Evolutionary conservation across 225 moss, liverwort and hornwort species (phyloP).

Genomic region (Rhytidiadelphus loreus): DNA sequence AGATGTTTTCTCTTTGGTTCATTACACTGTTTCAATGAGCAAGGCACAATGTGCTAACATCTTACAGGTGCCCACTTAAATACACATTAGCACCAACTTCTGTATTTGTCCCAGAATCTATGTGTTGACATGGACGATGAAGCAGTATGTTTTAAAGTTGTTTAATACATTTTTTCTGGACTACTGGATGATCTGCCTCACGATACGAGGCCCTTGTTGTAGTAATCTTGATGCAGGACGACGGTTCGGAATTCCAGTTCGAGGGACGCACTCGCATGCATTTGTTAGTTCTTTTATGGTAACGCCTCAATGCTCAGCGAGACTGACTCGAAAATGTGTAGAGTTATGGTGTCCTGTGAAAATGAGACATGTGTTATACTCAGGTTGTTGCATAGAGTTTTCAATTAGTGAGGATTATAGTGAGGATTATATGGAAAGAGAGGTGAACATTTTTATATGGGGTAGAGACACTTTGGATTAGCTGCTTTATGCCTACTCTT

Average conservation of each 20-base stretch:
- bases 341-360: background rate
- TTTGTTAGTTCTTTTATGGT: slow-evolving; percentile 96
- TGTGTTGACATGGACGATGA: background rate
- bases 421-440: background rate
- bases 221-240: slow-evolving; percentile 92
- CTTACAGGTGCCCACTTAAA: background rate
- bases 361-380: background rate
- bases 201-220: background rate
- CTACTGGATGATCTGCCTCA: background rate
- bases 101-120: background rate
- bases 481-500: background rate
- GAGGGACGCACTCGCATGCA: slow-evolving; percentile 94
- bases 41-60: background rate
- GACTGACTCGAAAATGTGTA: background rate
- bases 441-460: background rate
- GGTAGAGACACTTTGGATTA: background rate
- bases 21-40: background rate
- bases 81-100: background rate
- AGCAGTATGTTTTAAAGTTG: background rate
- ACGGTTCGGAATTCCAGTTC: slow-evolving; percentile 88
- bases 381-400: background rate
- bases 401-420: background rate
- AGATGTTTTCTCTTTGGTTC: background rate
- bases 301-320: background rate
- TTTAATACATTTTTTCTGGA: background rate